Conservation (phyloP, 1,139 yeast species). For the Taiozyma sp. region DNA sequence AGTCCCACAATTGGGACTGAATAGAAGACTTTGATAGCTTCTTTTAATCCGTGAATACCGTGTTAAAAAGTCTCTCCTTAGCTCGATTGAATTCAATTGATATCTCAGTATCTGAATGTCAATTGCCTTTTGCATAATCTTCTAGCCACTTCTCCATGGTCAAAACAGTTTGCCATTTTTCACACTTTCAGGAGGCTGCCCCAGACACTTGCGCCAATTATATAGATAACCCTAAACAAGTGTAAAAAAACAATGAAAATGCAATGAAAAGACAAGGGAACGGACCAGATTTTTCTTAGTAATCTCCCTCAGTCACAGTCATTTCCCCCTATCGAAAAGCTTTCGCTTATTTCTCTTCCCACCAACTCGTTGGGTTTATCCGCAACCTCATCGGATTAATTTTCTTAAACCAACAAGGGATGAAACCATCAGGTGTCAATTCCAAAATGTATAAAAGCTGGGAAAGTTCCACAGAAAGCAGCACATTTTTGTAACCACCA, state of each 20-base stretch:
- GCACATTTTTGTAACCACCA: no score
- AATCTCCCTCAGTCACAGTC: not conserved
- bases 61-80: no score
- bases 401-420: not conserved
- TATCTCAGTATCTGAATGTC: not conserved
- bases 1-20: not conserved
- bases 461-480: not conserved
- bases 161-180: not conserved
- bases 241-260: no score
- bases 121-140: no score
- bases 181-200: not conserved
- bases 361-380: not conserved
- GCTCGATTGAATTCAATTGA: not conserved
- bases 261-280: no score
- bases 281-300: no score
- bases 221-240: no score
- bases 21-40: not conserved
- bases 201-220: no score
- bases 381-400: not conserved
- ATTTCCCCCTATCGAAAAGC: not conserved
- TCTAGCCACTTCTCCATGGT: no score
- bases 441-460: not conserved
- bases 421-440: not conserved
- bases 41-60: not conserved
- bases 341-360: no score